phyloP scores from a whole-genome alignment of 768 basidiomycete species.

The Rossbeevera mucosa region DNA sequence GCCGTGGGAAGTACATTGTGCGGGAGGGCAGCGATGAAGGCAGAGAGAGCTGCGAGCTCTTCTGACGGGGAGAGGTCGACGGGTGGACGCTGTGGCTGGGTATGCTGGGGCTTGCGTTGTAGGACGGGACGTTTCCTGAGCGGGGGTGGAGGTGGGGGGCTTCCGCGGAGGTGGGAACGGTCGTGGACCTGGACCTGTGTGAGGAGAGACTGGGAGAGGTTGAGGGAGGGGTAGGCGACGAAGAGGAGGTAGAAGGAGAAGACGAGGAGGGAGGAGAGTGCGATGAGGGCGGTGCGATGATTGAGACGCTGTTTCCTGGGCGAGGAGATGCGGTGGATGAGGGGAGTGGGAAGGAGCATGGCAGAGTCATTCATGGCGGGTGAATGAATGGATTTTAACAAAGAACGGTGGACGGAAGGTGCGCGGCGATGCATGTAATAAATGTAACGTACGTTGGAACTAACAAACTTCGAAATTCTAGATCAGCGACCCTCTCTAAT shows the following conservation, averaged over 20 bases:
- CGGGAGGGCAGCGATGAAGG: constrained; percentile 68
- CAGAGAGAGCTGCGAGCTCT: constrained; percentile 71
- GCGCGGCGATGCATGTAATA: constrained; percentile 32
- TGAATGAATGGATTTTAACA: constrained; percentile 10
- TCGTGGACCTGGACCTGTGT: constrained; percentile 16
- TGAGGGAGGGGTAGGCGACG: constrained; percentile 39
- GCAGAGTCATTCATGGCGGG: neutral
- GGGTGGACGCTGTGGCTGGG: constrained; percentile 31
- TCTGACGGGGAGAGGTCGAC: constrained; percentile 48
- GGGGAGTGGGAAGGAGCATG: constrained; percentile 33
- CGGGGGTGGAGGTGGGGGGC: constrained; percentile 25
- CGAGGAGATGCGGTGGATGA: constrained; percentile 19
- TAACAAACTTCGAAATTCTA: too few relatives aligned
- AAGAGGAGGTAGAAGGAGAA: constrained; percentile 56
- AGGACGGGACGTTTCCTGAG: constrained; percentile 14
- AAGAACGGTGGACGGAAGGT: constrained; percentile 15
- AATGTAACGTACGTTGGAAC: too few relatives aligned
- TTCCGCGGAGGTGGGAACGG: neutral
- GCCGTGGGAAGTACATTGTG: constrained; percentile 68
- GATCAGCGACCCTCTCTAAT: neutral
- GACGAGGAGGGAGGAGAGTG: constrained; percentile 46
- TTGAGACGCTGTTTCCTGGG: constrained; percentile 37
- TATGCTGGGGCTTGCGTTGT: constrained; percentile 6
- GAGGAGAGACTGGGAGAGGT: constrained; percentile 35
- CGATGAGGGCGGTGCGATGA: constrained; percentile 51